Evolutionary conservation across 495 filamentous ascomycete genomes (phyloP), one percentile per base, ranked within the genome.

Genomic region (Bryoglossum gracile): DNA sequence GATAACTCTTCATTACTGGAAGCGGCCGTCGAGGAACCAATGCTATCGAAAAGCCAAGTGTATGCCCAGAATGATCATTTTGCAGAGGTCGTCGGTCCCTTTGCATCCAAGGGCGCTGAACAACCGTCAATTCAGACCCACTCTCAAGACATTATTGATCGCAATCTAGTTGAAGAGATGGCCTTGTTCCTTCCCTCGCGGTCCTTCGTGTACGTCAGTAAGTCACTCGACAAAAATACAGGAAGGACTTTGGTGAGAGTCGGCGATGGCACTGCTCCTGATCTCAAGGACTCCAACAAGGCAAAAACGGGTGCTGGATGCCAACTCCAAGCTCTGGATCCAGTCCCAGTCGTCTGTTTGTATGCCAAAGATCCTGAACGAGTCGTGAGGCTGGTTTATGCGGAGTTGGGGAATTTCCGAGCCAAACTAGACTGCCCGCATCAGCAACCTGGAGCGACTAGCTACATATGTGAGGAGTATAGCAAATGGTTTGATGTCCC

Each of bases 371-470:
- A 16, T 19, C 43, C 43, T 17, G 30, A 46, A 8, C 30, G 43
- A 30, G 46, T 32, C 28, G 16, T 13, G 14, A 40, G 18, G 3
- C 46, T 48, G 26, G 25, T 40, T 23, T 17, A 48, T 30, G 25
- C 32, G 14, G 46, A 48, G 23, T 28, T 48, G 36, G 5, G 28
- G 34, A 40, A 40, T 17, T 48, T 48, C 23, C 34, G 22, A 40
- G 46, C 35, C 3, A 40, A 40, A 30, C 9, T 48, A 26, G 22
- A 4, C n/a, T 48, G 46, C 22, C 18, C 26, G 46, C 34, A 48
- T 30, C 36, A 40, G 9, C 1, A 11, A 25, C 4, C 3, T 48
- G 13, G 2, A 2, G 8, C 19, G 2, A 40, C 2, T 3, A 11
- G 14, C 6, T 10, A 40, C 3, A 33, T 8, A 38, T 8, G 13